Percentiles rank a stretch among this genome's conserved stretches.
Evolutionary conservation across 257 asterid genomes (phyloP).

Genomic region (Solanum bukasovii): DNA sequence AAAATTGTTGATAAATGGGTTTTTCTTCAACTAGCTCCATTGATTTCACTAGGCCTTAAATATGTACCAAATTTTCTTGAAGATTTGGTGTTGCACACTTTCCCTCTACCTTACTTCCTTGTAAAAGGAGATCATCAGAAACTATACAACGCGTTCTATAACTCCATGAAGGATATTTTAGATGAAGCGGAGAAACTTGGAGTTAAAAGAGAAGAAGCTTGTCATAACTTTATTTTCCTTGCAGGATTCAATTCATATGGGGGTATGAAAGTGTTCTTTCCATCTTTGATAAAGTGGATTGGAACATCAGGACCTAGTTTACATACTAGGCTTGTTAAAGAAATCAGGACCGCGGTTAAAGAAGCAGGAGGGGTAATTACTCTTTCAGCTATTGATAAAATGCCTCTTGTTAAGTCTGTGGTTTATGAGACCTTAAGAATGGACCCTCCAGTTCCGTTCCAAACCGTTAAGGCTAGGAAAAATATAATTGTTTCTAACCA

Average conservation of each 20-base stretch:
- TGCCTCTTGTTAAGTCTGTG: slow-evolving; percentile 13
- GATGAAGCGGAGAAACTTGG: slow-evolving; percentile 29
- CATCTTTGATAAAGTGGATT: slow-evolving; percentile 15
- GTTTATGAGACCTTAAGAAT: slow-evolving; percentile 19
- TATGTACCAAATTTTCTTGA: slow-evolving; percentile 42
- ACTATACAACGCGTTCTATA: slow-evolving; percentile 4
- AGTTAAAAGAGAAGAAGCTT: slow-evolving; percentile 15
- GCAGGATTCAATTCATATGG: slow-evolving; percentile 28
- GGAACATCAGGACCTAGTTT: slow-evolving; percentile 16
- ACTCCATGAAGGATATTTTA: background rate
- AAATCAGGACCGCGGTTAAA: slow-evolving; percentile 4
- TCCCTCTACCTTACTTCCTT: slow-evolving; percentile 32
- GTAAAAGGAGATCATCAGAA: slow-evolving; percentile 35
- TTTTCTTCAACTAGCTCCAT: slow-evolving; percentile 45
- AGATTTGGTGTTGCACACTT: slow-evolving; percentile 41
- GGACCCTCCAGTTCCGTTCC: slow-evolving; percentile 19
- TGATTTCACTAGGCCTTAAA: slow-evolving; percentile 31
- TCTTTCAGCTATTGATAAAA: slow-evolving; percentile 1
- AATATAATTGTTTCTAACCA: slow-evolving; percentile 4
- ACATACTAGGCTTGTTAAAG: slow-evolving; percentile 8
- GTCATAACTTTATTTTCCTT: slow-evolving; percentile 23
- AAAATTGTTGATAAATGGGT: slow-evolving; percentile 44
- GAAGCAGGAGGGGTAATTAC: slow-evolving; percentile 13
- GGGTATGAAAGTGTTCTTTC: slow-evolving; percentile 19
- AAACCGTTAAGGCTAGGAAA: slow-evolving; percentile 13